A percentile compares a stretch with the other conserved stretches of the same genome.
phyloP scores from a whole-genome alignment of 257 asterid species.

The Gentiana macrophylla region DNA sequence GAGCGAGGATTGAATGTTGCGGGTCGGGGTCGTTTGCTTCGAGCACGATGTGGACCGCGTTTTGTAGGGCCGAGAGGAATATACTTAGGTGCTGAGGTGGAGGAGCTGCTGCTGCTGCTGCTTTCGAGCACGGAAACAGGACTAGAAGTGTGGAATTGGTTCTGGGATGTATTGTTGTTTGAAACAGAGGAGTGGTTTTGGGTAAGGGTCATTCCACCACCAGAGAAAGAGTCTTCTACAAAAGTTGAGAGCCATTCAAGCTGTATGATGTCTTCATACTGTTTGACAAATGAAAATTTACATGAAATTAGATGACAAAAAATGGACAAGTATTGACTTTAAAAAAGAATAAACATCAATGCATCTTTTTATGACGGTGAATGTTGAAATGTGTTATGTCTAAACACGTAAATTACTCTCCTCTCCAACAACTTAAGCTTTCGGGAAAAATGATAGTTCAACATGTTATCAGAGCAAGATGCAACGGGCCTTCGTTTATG shows the following conservation, averaged over 20 bases:
- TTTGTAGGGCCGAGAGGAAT: slow-evolving; percentile 39
- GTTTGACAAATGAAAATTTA: slow-evolving; percentile 8
- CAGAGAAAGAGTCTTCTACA: slow-evolving; percentile 68
- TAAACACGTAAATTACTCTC: too few relatives aligned
- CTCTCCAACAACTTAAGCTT: too few relatives aligned
- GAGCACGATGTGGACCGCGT: slow-evolving; percentile 72
- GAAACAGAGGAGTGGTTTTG: slow-evolving; percentile 27
- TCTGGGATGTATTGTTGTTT: slow-evolving; percentile 18
- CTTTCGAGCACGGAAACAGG: slow-evolving; percentile 78
- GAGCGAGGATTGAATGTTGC: slow-evolving; percentile 50
- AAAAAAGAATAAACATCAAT: background rate
- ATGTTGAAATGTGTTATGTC: background rate
- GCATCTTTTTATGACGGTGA: background rate
- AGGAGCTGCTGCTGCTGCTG: slow-evolving; percentile 42
- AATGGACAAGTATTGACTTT: background rate
- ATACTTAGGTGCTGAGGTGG: slow-evolving; percentile 34
- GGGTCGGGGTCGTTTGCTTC: slow-evolving; percentile 85
- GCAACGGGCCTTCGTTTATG: too few relatives aligned
- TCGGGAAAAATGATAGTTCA: too few relatives aligned
- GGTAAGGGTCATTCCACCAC: slow-evolving; percentile 47
- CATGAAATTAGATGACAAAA: slow-evolving; percentile 1
- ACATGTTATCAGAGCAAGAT: too few relatives aligned
- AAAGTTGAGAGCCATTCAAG: slow-evolving; percentile 69
- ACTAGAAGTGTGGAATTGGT: slow-evolving; percentile 51
- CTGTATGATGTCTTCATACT: slow-evolving; percentile 69